These are phyloP conservation scores for Westerdykella sp. DNA, from an alignment of 2,329 filamentous ascomycete species.

Conservation along the genomic window DNA sequence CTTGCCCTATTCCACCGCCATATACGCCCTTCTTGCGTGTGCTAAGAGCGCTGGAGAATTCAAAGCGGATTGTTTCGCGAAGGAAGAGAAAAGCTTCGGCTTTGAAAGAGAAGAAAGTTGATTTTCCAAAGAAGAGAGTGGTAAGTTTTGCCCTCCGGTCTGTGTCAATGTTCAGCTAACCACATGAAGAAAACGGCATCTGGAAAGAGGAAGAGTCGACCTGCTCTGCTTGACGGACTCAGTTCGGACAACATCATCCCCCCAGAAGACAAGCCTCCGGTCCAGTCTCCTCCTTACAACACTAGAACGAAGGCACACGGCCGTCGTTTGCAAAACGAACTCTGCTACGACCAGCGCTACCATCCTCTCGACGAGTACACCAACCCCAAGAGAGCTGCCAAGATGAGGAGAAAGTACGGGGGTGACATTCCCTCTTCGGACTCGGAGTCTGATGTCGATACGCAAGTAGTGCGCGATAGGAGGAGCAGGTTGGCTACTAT, in stretches of 20 bases:
- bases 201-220: neutral
- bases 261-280: conserved; percentile 1
- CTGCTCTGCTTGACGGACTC: conserved; percentile 6
- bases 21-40: neutral
- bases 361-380: conserved; percentile 31
- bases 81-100: neutral
- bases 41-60: neutral
- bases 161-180: neutral
- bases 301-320: conserved; percentile 7
- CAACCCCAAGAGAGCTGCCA: conserved; percentile 22
- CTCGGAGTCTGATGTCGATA: conserved; percentile 4
- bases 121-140: neutral
- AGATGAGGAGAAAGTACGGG: conserved; percentile 17
- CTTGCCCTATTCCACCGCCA: too few species aligned
- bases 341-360: conserved; percentile 28
- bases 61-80: neutral
- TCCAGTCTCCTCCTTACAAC: conserved; percentile 8
- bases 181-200: neutral
- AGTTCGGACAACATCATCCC: conserved; percentile 12
- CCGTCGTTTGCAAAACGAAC: conserved; percentile 8
- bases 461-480: conserved; percentile 4
- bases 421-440: conserved; percentile 6
- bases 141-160: too few species aligned
- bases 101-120: neutral
- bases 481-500: neutral